Base-by-base conservation (phyloP, 805 yeast genomes). In the Wickerhamomyces alni region DNA sequence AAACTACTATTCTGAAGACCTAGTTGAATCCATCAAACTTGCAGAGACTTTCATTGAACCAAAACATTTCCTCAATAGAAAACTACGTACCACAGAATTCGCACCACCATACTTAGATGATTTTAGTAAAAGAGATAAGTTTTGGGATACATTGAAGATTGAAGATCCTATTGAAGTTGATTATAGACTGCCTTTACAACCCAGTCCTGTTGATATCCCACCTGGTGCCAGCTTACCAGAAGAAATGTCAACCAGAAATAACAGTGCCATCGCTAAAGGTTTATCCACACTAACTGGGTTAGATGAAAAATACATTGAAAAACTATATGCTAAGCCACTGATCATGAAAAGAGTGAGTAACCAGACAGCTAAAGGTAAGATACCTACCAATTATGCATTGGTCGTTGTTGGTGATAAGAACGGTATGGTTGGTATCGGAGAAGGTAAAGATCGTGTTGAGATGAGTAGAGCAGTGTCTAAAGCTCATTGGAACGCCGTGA, bases 391-490 rank as follows among this genome's bases (percentile, higher is more conserved):
- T 60, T 91, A 85, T 62, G 83, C 88, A 0, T 62, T 93, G 46
- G 91, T 88, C 12, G 84, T 88, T 28, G 96, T 85, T 13, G 99
- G 99, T 35, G 95, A 93, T 63, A 75, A 80, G 40, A 84, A 86
- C 48, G 99, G 99, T 47, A 84, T 87, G 82, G 71, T 93, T 43
- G 98, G 98, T 28, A 69, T 89, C 36, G 99, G 98, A 36, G 95
- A 88, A 62, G 99, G 98, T 46, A 87, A 86, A 57, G 91, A 93
- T 45, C 71, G 87, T 50, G 80, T 76, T 40, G 87, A 82, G 43
- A 75, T 82, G 66, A 67, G 82, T 37, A 73, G 74, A 39, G 96
- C 98, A 3, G 73, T 82, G 26, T 66, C 75, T 30, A 85, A 87
- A 58, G 96, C 98, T 5, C 87, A 82, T 61, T 86, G 95, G 95